Base-by-base conservation (phyloP, 208 protist species). In the Leishmania lainsoni region DNA sequence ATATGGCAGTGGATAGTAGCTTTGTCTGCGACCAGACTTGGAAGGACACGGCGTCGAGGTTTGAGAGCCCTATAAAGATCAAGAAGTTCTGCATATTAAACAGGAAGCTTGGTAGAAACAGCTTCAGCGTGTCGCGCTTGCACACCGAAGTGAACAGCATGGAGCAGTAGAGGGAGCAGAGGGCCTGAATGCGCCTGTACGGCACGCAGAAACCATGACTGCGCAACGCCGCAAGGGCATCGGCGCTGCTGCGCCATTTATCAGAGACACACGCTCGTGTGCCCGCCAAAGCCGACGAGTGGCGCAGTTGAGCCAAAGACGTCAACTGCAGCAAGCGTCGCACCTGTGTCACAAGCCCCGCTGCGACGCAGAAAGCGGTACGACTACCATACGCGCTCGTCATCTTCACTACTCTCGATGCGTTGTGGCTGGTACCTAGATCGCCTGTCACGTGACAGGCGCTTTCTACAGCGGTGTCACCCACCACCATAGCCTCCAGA, bases 1-100 rank as follows among this genome's bases (percentile, higher is more conserved):
- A 93, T 6, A 94, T 32, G 29, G 92, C 92, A 20, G 94, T 85
- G 39, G 82, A 94, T 0, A 96, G 83, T 20, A 97, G 77, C 70
- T 95, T 94, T 16, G 89, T 92, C 79, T 97, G 94, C 22, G 92
- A 96, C 88, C 89, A 94, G 3, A 95, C 81, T 75, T 97, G 94
- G 76, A 94, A 97, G 16, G 87, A 87, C 29, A 92, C 80, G 49
- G 89, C 91, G 68, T 97, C 94, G 0, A 97, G 78, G 78, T 95
- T 88, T 5, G 86, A 86, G 12, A 97, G 88, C 17, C 86, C 89
- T 5, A 95, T 71, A 83, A 96, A 96, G 65, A 93, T 74, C 39
- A 94, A 79, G 75, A 93, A 92, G 68, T 95, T 96, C 70, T 97
- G 94, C 9, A 93, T 56, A 4, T 88, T 95, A 76, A 94, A 97